A percentile compares a stretch with the other conserved stretches of the same genome.
Conservation (phyloP, 139 green algal genomes). For the Spirogloea muscicola region DNA sequence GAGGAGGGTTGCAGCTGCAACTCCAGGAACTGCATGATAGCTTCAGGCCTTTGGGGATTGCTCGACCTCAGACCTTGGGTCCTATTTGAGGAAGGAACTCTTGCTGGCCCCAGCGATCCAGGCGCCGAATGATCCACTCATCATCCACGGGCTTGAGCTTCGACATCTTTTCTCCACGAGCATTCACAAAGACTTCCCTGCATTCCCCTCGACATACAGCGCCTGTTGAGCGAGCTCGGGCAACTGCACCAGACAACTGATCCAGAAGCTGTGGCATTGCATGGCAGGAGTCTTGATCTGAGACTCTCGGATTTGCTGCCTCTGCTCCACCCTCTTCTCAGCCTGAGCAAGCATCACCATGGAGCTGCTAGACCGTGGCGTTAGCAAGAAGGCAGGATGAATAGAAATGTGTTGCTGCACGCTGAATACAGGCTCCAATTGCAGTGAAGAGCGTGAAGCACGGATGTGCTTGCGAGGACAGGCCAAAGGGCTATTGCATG, state of each 20-base stretch:
- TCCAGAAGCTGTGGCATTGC: neutral
- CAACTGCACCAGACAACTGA: neutral
- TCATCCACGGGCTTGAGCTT: constrained; percentile 64
- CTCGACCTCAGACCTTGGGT: constrained; percentile 25
- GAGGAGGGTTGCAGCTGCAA: neutral
- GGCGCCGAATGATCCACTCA: constrained; percentile 61
- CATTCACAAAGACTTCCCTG: constrained; percentile 62
- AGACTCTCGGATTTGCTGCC: constrained; percentile 46
- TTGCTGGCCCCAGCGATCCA: constrained; percentile 60
- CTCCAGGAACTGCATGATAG: neutral
- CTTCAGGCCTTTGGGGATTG: neutral
- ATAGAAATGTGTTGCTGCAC: too few species aligned
- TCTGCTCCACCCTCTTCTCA: constrained; percentile 42
- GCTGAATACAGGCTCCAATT: neutral
- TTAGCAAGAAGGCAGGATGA: too few species aligned
- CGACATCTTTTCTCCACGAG: constrained; percentile 62
- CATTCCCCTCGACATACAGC: neutral
- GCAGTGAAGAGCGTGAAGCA: neutral
- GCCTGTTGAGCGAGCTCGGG: neutral
- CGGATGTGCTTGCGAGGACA: too few species aligned
- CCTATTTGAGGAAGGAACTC: constrained; percentile 65
- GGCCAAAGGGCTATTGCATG: too few species aligned
- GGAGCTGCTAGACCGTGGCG: neutral
- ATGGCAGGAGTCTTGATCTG: constrained; percentile 49
- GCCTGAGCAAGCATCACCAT: constrained; percentile 5